Percentiles rank a stretch among this genome's conserved stretches.
Conservation (phyloP, 306 rosid genomes). For the Gastrolobium bilobum region DNA sequence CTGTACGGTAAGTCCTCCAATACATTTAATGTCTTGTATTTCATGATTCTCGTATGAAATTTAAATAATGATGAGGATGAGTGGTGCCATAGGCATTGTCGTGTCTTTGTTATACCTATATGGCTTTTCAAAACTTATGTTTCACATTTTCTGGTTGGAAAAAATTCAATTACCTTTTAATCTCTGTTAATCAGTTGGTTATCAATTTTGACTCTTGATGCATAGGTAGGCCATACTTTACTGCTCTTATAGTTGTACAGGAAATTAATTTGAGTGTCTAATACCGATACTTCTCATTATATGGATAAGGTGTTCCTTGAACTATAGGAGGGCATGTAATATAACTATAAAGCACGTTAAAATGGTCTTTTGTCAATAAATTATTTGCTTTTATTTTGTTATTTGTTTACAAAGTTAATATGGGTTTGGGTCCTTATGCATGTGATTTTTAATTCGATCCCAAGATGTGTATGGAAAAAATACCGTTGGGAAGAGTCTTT, state of each 20-base stretch:
- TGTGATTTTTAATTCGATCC: no score
- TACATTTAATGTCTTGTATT: constrained; percentile 15
- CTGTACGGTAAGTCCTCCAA: neutral
- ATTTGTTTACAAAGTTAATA: neutral
- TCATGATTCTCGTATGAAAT: constrained; percentile 29
- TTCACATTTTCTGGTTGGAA: constrained; percentile 41
- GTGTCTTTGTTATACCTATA: neutral
- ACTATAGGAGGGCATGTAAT: neutral
- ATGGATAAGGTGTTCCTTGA: neutral
- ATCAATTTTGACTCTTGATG: constrained; percentile 12
- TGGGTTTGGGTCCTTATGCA: no score
- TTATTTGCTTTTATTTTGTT: neutral
- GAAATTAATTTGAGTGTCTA: neutral
- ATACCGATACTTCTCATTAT: neutral
- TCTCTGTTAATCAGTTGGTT: neutral
- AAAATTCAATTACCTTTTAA: constrained; percentile 1
- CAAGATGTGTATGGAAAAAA: no score
- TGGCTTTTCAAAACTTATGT: constrained; percentile 3
- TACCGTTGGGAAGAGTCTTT: no score
- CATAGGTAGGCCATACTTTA: constrained; percentile 10
- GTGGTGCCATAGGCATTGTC: constrained; percentile 8
- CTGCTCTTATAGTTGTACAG: neutral
- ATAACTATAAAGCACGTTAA: neutral
- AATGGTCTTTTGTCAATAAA: neutral
- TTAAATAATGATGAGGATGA: constrained; percentile 14